Evolutionary conservation across 2,329 filamentous ascomycete genomes (phyloP).

Genomic region (Pochonia chlamydosporia): DNA sequence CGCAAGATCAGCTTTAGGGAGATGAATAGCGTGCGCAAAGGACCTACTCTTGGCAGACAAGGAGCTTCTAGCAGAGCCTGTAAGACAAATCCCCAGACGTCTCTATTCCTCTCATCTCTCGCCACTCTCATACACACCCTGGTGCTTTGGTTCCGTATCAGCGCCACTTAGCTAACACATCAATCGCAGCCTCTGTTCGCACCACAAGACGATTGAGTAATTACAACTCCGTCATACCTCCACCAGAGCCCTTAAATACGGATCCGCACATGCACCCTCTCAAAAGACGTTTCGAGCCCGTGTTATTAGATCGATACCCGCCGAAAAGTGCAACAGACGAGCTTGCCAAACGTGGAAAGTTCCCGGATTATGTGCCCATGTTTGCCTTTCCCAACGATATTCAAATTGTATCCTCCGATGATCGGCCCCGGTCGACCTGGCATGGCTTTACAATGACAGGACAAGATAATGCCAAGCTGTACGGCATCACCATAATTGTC

Average conservation of each 20-base stretch:
- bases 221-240: slow-evolving; percentile 96
- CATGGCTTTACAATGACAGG: slow-evolving; percentile 98
- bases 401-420: slow-evolving; percentile 90
- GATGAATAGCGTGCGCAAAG: slow-evolving; percentile 90
- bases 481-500: slow-evolving; percentile 84
- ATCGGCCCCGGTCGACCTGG: slow-evolving; percentile 93
- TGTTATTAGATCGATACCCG: slow-evolving; percentile 91
- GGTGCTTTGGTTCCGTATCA: slow-evolving; percentile 21
- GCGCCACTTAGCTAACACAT: not conserved
- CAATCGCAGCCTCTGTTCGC: slow-evolving; percentile 52
- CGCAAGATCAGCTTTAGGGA: slow-evolving; percentile 89
- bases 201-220: slow-evolving; percentile 88
- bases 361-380: slow-evolving; percentile 98
- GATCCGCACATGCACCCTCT: slow-evolving; percentile 94
- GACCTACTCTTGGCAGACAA: slow-evolving; percentile 69
- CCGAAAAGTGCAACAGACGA: slow-evolving; percentile 78
- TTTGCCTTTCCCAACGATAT: slow-evolving; percentile 99
- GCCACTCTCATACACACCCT: no score
- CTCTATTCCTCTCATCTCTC: slow-evolving; percentile 6
- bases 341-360: slow-evolving; percentile 70
- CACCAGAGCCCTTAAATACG: slow-evolving; percentile 81
- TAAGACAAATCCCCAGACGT: slow-evolving; percentile 18
- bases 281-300: slow-evolving; percentile 89
- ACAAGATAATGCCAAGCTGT: slow-evolving; percentile 83
- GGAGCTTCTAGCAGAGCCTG: slow-evolving; percentile 47